Evolutionary conservation across 345 rosid genomes (phyloP).

Genomic region (Turritis glabra): DNA sequence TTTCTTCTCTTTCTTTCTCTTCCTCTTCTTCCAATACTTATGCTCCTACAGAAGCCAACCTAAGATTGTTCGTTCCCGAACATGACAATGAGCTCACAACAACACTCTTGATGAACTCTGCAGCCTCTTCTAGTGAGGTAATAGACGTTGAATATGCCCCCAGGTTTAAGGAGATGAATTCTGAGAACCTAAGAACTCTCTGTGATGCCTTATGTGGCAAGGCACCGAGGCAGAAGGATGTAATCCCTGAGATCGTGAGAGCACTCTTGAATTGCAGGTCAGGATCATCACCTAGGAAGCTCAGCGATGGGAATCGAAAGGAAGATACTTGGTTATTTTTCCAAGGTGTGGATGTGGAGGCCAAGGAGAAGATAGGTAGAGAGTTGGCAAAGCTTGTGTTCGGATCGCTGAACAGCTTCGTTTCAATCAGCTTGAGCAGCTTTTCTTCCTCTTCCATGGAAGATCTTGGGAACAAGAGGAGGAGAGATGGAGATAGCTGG

Average conservation of each 20-base stretch:
- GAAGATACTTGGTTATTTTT: conserved; percentile 81
- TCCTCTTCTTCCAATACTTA: conserved; percentile 48
- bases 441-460: conserved; percentile 54
- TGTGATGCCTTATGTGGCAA: conserved; percentile 61
- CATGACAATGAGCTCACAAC: conserved; percentile 31
- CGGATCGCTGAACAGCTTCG: conserved; percentile 46
- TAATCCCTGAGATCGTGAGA: conserved; percentile 55
- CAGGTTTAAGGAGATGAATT: conserved; percentile 54
- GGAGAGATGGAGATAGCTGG: conserved; percentile 50
- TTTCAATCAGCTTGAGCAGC: conserved; percentile 50
- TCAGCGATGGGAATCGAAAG: conserved; percentile 30
- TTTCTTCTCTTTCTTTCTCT: conserved; percentile 60
- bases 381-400: conserved; percentile 67
- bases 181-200: conserved; percentile 49
- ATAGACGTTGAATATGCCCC: conserved; percentile 48
- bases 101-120: conserved; percentile 44
- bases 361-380: conserved; percentile 65
- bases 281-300: conserved; percentile 48
- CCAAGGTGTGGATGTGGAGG: conserved; percentile 59
- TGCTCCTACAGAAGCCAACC: conserved; percentile 32
- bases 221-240: conserved; percentile 59
- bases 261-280: conserved; percentile 71
- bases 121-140: conserved; percentile 52
- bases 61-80: conserved; percentile 45
- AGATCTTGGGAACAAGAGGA: conserved; percentile 50